Base-by-base conservation (phyloP, 2,329 filamentous ascomycete species). In the Arthrinium puccinioides region DNA sequence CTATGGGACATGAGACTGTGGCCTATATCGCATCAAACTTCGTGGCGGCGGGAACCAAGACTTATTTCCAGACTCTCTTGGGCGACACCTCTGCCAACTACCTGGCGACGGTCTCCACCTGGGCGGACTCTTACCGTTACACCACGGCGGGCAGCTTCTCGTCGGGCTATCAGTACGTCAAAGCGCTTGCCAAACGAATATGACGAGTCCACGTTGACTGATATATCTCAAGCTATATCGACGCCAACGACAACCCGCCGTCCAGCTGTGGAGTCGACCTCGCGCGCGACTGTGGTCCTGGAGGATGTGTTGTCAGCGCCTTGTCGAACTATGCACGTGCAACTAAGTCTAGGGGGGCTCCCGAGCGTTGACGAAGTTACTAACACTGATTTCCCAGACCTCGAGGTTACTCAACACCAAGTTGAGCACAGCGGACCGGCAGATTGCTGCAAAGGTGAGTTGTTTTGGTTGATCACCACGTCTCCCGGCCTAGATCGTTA, bases 161-260 rank as follows among this genome's bases (percentile, higher is more conserved):
- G 0, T 61, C 62, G 6, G 57, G 61, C 1, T 64, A 63, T 44
- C 72, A 75, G 55, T 75, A 62, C 49, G n/a, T n/a, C n/a, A n/a
- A n/a, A n/a, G n/a, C n/a, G n/a, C n/a, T n/a, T n/a, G n/a, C n/a
- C n/a, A n/a, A n/a, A n/a, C n/a, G n/a, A n/a, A n/a, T n/a, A n/a
- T n/a, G n/a, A n/a, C n/a, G n/a, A n/a, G n/a, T n/a, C n/a, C n/a
- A n/a, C n/a, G n/a, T n/a, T n/a, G n/a, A n/a, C n/a, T n/a, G n/a
- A n/a, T n/a, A n/a, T n/a, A n/a, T n/a, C n/a, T n/a, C n/a, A n/a
- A n/a, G n/a, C n/a, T n/a, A n/a, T n/a, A 73, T 75, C 59, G 79
- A 83, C 54, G 78, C 79, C 41, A 70, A 80, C 49, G 79, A 84
- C 58, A 56, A 61, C 47, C 79, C 79, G 38, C 79, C 79, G 1